Evolutionary conservation across 2,329 filamentous ascomycete genomes (phyloP).

Genomic region (Botrytis sinoallii): DNA sequence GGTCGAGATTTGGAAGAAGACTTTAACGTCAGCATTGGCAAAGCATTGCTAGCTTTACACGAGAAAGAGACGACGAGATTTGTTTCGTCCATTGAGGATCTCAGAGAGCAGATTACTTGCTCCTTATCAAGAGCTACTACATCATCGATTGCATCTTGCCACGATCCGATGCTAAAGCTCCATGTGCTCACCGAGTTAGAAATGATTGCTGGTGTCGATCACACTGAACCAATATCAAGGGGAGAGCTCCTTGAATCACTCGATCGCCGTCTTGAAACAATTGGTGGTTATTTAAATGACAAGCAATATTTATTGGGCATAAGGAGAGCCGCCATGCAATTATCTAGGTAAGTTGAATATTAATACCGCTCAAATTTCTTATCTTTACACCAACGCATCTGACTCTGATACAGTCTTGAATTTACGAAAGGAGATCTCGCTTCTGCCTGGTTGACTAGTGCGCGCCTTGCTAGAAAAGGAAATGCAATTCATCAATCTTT

Average conservation of each 20-base stretch:
- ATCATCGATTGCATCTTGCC: conserved; percentile 76
- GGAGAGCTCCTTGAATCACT: conserved; percentile 53
- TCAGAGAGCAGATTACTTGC: conserved; percentile 69
- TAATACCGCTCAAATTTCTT: background rate
- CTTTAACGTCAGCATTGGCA: conserved; percentile 80
- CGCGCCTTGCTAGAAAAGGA: conserved; percentile 80
- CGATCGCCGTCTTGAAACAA: conserved; percentile 75
- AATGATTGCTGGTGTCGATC: conserved; percentile 57
- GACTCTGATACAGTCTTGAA: conserved; percentile 39
- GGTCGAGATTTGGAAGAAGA: conserved; percentile 50
- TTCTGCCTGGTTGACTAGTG: conserved; percentile 79
- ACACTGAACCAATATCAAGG: conserved; percentile 31
- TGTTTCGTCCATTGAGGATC: conserved; percentile 53
- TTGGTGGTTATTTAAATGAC: conserved; percentile 85
- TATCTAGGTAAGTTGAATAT: conserved; percentile 56
- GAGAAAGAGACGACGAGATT: conserved; percentile 52
- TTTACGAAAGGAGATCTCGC: conserved; percentile 75
- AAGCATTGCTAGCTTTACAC: conserved; percentile 60
- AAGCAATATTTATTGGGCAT: conserved; percentile 92
- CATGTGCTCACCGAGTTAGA: conserved; percentile 89
- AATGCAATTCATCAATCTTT: conserved; percentile 84
- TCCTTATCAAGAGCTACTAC: conserved; percentile 75
- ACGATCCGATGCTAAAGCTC: conserved; percentile 79
- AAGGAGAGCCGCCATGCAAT: conserved; percentile 80
- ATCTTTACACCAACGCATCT: conserved; percentile 28